Evolutionary conservation across 768 basidiomycete genomes (phyloP).

Genomic region (Agrocybe praecox): DNA sequence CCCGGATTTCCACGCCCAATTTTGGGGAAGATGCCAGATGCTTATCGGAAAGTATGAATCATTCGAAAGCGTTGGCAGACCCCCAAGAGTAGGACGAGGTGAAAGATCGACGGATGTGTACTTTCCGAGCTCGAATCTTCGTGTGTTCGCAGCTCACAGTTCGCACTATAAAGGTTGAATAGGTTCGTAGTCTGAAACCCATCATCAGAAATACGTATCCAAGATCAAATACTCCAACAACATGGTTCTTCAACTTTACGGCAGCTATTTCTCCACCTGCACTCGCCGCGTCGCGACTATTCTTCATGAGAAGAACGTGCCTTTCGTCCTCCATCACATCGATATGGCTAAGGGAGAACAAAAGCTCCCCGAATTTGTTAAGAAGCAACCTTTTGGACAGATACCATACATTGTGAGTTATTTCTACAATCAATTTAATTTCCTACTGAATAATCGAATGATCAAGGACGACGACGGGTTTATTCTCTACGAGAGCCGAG

Average conservation of each 20-base stretch:
- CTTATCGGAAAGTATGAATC: no score
- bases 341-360: slow-evolving; percentile 43
- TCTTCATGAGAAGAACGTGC: slow-evolving; percentile 52
- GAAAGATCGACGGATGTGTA: no score
- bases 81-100: no score
- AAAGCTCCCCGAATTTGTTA: slow-evolving; percentile 37
- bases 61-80: no score
- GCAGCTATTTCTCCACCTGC: slow-evolving; percentile 39
- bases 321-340: slow-evolving; percentile 46
- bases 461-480: slow-evolving; percentile 55
- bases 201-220: no score
- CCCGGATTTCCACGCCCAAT: no score
- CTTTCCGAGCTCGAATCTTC: no score
- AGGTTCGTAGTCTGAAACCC: no score
- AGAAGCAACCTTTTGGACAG: slow-evolving; percentile 58
- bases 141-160: no score
- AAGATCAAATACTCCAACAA: no score
- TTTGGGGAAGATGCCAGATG: no score
- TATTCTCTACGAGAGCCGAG: slow-evolving; percentile 55
- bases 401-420: slow-evolving; percentile 49
- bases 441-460: background rate
- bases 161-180: no score
- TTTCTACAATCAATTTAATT: background rate
- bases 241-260: slow-evolving; percentile 44
- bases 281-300: slow-evolving; percentile 47